Conservation (phyloP, 2,329 filamentous ascomycete genomes). For the Fusarium dimerum region DNA sequence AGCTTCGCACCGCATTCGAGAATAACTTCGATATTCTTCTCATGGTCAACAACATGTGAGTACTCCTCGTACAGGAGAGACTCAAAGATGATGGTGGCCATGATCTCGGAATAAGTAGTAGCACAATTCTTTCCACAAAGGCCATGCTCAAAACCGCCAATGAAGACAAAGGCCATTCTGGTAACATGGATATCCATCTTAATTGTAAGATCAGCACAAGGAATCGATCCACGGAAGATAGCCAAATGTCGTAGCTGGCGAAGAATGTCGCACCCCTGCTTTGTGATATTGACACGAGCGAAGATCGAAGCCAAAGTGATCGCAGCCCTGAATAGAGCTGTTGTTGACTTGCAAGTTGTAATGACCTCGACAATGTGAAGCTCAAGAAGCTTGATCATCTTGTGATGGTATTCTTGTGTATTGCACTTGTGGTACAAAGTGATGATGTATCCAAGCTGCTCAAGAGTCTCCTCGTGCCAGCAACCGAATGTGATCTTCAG, state of each 20-base stretch:
- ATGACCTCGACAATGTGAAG: conserved; percentile 44
- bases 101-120: conserved; percentile 44
- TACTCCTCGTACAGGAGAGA: conserved; percentile 28
- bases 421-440: conserved; percentile 41
- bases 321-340: conserved; percentile 51
- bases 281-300: conserved; percentile 40
- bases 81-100: conserved; percentile 27
- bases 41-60: conserved; percentile 20
- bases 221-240: conserved; percentile 39
- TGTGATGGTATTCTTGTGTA: conserved; percentile 39
- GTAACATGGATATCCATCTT: conserved; percentile 38
- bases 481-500: conserved; percentile 45
- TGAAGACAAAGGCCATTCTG: conserved; percentile 44
- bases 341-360: conserved; percentile 36
- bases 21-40: conserved; percentile 21
- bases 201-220: conserved; percentile 41
- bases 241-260: conserved; percentile 52
- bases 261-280: conserved; percentile 44
- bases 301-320: conserved; percentile 48
- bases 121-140: conserved; percentile 34
- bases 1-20: conserved; percentile 28
- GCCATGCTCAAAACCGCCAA: conserved; percentile 46
- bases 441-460: conserved; percentile 44
- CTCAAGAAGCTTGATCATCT: conserved; percentile 42
- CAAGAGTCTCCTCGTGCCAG: conserved; percentile 47